Evolutionary conservation across 768 basidiomycete genomes (phyloP), one percentile per base, ranked within the genome.

Genomic region (Pisolithus sp.): DNA sequence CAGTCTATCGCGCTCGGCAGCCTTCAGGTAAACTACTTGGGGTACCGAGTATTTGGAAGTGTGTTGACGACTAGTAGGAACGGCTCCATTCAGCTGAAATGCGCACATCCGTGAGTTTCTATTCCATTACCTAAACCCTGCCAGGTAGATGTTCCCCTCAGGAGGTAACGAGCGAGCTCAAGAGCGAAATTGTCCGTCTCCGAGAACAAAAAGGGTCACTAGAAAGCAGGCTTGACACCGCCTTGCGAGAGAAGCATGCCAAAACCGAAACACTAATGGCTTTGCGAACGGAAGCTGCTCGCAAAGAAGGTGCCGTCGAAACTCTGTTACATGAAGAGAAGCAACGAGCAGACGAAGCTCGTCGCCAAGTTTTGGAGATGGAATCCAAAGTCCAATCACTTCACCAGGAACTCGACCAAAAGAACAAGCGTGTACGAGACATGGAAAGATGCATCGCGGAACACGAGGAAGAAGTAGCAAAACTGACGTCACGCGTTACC

Each of bases 1-100:
- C 82, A 83, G 55, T 62, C 73, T 1, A 66, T 78, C 6, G 77
- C 76, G 5, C 63, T 73, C 18, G 78, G 73, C 2, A 79, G 83
- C 58, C 55, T 78, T 12, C 81, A 79, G 64, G 77, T 76, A 54
- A 59, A 36, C 12, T 49, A 20, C 37, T 12, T 28, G 26, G 0
- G 2, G 10, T 38, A 18, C 44, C 43, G 10, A 50, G 26, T 24
- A 26, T 36, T 23, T 7, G 13, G 36, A 45, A 34, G 13, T 13
- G n/a, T 21, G 48, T 38, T 28, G 40, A 6, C 23, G 48, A 31
- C 1, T 34, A 30, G 34, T 26, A 67, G 66, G 66, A 67, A 37
- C 61, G 56, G 18, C 52, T 68, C 44, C 52, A 57, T 36, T 52
- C 36, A 15, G 46, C 55, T 5, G 61, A 64, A 45, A 53, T 45